Base-by-base conservation (phyloP, 2,329 filamentous ascomycete species). In the Grosmannia serpens region DNA sequence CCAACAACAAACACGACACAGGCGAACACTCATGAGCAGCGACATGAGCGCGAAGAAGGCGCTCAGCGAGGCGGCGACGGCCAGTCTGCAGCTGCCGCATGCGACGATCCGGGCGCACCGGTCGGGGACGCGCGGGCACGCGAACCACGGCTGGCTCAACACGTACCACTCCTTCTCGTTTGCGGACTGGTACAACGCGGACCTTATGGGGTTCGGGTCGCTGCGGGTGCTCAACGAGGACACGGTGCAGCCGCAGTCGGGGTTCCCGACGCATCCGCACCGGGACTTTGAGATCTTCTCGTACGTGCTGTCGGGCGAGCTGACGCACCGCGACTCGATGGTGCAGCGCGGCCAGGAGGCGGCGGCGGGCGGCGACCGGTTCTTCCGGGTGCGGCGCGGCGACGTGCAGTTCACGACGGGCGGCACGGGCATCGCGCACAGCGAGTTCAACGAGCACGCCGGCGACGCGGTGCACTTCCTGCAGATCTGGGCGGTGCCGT, bases 381-480 rank as follows among this genome's bases (percentile, higher is more conserved):
- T 88, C 68, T 88, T 77, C 67, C 77, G 82, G 38, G 86, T 95
- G 77, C 81, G 81, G 66, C 78, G 89, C 44, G 89, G 89, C 15
- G 89, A 95, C 70, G 88, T 95, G 51, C 90, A 95, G 68, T 95
- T 95, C 71, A 95, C 90, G 11, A 91, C 86, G 17, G 90, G 88
- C n/a, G 90, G 90, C 58, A 90, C 83, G 6, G 84, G 84, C 65
- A 82, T 95, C 66, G 82, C 89, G 1, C 89, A 95, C 71, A 88
- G 84, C 9, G 90, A 95, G 73, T 84, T 86, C 73, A 94, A 92
- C 71, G 85, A 94, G 72, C 84, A 89, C 69, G 70, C 74, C 57
- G 73, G 79, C 17, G 82, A 88, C 51, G 83, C 86, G 27, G 87
- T 89, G 15, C 89, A 95, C 69, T 95, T 95, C 68, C 74, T 95